phyloP scores from a whole-genome alignment of 495 filamentous ascomycete species.

The Mytilinidion resinicola region DNA sequence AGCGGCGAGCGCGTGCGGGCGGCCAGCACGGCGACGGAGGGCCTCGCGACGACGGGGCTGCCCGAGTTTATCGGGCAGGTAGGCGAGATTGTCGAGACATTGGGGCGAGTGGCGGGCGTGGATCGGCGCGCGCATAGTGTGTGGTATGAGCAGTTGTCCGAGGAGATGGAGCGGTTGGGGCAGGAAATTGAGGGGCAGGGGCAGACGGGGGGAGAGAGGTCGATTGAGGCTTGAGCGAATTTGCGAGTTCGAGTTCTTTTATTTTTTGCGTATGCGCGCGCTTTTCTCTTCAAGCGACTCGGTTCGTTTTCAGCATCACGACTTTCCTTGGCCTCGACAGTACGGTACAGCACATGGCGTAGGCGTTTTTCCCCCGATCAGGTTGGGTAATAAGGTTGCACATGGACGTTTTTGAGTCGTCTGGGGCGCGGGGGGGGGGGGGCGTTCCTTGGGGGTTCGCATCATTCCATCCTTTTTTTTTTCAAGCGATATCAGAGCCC shows the following conservation, averaged over 20 bases:
- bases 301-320: no score
- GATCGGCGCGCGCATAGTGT: slow-evolving; percentile 71
- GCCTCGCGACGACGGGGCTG: slow-evolving; percentile 70
- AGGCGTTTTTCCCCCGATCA: no score
- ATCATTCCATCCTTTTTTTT: no score
- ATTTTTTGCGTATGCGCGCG: no score
- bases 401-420: no score
- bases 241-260: not conserved
- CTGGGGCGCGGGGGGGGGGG: no score
- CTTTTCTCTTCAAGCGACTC: no score
- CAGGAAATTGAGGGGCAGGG: slow-evolving; percentile 14
- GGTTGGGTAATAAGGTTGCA: no score
- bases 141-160: slow-evolving; percentile 70
- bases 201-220: not conserved
- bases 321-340: no score
- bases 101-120: slow-evolving; percentile 66
- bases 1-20: slow-evolving; percentile 73
- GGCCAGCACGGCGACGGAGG: slow-evolving; percentile 77
- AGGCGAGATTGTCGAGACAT: slow-evolving; percentile 72
- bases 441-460: no score
- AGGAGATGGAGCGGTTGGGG: slow-evolving; percentile 30
- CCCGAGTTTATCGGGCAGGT: slow-evolving; percentile 84
- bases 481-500: no score
- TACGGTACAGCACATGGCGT: no score
- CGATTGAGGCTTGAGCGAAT: not conserved